Percentiles rank a stretch among this genome's conserved stretches.
These are phyloP conservation scores for Pythium dissotocum DNA, from an alignment of 352 stramenopile species.

Conservation along the genomic window DNA sequence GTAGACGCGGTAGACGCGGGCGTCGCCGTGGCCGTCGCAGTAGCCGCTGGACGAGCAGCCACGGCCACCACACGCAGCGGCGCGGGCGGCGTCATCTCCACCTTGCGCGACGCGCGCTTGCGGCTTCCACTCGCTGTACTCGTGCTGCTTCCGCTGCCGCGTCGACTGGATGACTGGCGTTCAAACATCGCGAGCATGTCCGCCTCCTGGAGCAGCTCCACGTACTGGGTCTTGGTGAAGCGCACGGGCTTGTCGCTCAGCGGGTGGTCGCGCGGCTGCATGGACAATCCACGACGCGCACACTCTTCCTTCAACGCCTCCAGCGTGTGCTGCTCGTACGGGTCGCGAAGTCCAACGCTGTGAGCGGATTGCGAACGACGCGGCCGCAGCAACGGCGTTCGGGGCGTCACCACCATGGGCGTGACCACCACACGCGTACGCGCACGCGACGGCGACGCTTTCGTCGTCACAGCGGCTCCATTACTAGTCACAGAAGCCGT, in stretches of 20 bases:
- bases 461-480: not conserved
- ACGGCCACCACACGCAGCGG: slow-evolving; percentile 1
- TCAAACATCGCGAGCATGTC: slow-evolving; percentile 32
- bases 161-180: slow-evolving; percentile 9
- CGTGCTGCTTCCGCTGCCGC: not conserved
- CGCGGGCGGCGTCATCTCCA: slow-evolving; percentile 9
- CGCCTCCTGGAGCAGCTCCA: slow-evolving; percentile 36
- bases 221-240: slow-evolving; percentile 27
- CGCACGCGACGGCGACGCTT: not conserved
- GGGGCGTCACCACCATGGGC: not conserved
- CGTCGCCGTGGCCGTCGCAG: not conserved
- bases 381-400: slow-evolving; percentile 12
- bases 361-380: slow-evolving; percentile 3
- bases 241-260: slow-evolving; percentile 20
- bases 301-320: slow-evolving; percentile 41
- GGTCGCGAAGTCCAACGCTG: slow-evolving; percentile 26
- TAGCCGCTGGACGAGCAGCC: not conserved
- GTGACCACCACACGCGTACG: not conserved
- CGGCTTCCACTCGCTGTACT: not conserved
- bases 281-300: slow-evolving; percentile 29
- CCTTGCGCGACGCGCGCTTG: not conserved
- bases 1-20: not conserved
- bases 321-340: slow-evolving; percentile 46
- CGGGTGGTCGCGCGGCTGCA: slow-evolving; percentile 7
- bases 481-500: not conserved